Percentiles rank a stretch among this genome's conserved stretches.
These are phyloP conservation scores for Trichoderma gamsii DNA, from an alignment of 495 filamentous ascomycete species.

Conservation along the genomic window DNA sequence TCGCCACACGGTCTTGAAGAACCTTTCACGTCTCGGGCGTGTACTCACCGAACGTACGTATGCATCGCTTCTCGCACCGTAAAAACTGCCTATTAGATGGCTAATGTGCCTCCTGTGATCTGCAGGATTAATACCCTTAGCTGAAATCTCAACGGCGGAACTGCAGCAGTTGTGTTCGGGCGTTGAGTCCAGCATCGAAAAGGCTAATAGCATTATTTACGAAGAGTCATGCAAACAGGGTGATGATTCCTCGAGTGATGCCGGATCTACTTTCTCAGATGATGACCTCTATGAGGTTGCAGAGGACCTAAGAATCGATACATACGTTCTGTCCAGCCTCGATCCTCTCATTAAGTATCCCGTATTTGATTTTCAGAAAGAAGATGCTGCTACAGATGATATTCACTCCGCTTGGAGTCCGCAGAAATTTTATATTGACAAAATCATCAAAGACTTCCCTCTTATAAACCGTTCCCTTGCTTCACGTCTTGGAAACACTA, in stretches of 20 bases:
- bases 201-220: neutral
- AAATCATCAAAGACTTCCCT: neutral
- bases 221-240: neutral
- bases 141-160: neutral
- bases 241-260: neutral
- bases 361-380: neutral
- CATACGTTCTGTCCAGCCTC: neutral
- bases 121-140: neutral
- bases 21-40: neutral
- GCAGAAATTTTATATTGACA: neutral
- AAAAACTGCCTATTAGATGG: neutral
- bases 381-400: neutral
- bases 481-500: neutral
- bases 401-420: neutral
- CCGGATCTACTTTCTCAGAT: neutral
- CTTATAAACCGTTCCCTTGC: neutral
- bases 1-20: neutral
- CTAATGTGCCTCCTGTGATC: neutral
- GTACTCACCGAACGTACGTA: neutral
- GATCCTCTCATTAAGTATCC: neutral
- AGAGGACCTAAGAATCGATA: neutral
- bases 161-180: neutral
- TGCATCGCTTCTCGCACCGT: neutral
- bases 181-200: neutral
- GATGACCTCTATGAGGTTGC: neutral